Conservation (phyloP, 2,329 filamentous ascomycete genomes). For the Nigrograna mackinnonii region DNA sequence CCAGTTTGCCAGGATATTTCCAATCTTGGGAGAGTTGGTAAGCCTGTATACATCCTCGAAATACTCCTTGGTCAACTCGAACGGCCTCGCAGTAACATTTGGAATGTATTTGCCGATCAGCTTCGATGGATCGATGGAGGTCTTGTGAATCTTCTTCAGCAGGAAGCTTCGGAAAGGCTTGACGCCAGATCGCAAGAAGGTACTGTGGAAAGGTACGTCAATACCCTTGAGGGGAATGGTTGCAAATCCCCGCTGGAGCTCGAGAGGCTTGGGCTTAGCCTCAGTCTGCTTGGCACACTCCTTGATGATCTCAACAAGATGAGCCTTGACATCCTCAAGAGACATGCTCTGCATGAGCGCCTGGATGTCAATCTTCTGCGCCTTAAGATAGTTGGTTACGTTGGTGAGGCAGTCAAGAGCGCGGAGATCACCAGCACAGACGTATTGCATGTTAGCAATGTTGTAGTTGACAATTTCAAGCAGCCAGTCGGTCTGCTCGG, state of each 20-base stretch:
- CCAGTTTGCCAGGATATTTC: constrained; percentile 79
- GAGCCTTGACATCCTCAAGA: constrained; percentile 87
- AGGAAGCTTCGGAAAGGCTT: constrained; percentile 99
- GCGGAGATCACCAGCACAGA: constrained; percentile 68
- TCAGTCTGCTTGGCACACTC: constrained; percentile 86
- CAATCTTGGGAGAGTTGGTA: constrained; percentile 80
- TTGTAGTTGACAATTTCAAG: constrained; percentile 98
- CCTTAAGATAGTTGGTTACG: constrained; percentile 93
- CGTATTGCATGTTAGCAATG: constrained; percentile 72
- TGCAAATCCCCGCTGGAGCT: constrained; percentile 92
- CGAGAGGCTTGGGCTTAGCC: constrained; percentile 83
- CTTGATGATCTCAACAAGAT: constrained; percentile 87
- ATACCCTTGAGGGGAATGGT: constrained; percentile 97
- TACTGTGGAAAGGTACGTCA: constrained; percentile 98
- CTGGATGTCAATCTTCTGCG: constrained; percentile 96
- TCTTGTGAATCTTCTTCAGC: constrained; percentile 99
- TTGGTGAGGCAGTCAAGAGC: constrained; percentile 70
- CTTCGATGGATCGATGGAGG: constrained; percentile 95
- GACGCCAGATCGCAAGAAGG: constrained; percentile 95
- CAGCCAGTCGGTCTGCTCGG: constrained; percentile 92
- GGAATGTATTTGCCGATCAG: constrained; percentile 98
- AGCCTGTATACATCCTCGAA: constrained; percentile 98
- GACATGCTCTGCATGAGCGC: constrained; percentile 83
- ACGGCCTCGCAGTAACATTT: constrained; percentile 95
- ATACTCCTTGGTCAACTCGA: constrained; percentile 96